Conservation (phyloP, 305 asterid species). For the Fraxinus baroniana region DNA sequence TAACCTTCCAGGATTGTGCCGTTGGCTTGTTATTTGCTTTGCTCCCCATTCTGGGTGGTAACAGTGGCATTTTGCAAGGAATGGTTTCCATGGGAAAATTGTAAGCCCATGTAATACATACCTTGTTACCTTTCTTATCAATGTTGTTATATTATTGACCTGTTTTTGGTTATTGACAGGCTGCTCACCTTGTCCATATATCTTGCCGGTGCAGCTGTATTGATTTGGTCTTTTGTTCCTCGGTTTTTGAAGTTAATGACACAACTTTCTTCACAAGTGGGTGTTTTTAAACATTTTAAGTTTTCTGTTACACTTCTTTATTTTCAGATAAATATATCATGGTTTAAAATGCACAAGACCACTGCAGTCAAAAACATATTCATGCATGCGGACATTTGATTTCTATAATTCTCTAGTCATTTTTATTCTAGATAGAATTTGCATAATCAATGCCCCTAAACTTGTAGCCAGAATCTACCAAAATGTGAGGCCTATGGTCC, state of each 20-base stretch:
- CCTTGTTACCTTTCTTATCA: conserved; percentile 1
- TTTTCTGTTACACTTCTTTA: conserved; percentile 8
- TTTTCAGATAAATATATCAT: neutral
- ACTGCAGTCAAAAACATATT: neutral
- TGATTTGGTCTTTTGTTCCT: conserved; percentile 88
- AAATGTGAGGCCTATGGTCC: neutral
- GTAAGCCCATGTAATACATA: conserved; percentile 46
- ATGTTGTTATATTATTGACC: conserved; percentile 14
- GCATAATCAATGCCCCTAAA: neutral
- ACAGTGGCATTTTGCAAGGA: conserved; percentile 82
- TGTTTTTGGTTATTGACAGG: conserved; percentile 44
- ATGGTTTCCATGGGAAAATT: conserved; percentile 83
- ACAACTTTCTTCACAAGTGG: conserved; percentile 82
- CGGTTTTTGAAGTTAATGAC: conserved; percentile 86
- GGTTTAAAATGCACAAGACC: neutral
- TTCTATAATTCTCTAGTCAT: neutral
- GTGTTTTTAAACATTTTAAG: conserved; percentile 26
- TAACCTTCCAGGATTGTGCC: conserved; percentile 76
- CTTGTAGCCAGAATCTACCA: conserved; percentile 9
- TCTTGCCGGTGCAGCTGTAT: conserved; percentile 65
- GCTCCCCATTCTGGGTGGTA: conserved; percentile 93
- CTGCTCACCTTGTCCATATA: conserved; percentile 64
- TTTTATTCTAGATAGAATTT: neutral
- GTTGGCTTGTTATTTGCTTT: conserved; percentile 95
- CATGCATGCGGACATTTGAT: neutral